These are phyloP conservation scores for Asterochloris erici DNA, from an alignment of 139 green algal species.

Conservation along the genomic window DNA sequence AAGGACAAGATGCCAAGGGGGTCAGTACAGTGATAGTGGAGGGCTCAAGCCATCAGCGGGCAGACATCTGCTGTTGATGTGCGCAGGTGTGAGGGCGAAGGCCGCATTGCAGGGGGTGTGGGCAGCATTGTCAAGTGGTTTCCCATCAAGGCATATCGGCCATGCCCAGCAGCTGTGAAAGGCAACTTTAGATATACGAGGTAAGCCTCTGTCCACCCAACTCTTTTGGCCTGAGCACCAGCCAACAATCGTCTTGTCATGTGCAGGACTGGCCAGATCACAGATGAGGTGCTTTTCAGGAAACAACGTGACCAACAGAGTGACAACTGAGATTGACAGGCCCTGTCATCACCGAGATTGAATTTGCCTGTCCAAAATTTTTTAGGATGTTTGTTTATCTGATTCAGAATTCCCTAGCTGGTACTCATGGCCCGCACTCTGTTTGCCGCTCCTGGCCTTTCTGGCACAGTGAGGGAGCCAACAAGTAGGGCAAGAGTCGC, in stretches of 20 bases:
- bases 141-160: conserved; percentile 87
- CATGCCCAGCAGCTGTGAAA: conserved; percentile 53
- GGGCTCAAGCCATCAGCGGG: background rate
- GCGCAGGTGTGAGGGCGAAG: conserved; percentile 65
- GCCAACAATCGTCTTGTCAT: background rate
- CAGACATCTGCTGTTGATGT: no score
- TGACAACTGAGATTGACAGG: no score
- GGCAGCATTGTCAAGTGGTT: conserved; percentile 75
- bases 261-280: conserved; percentile 76
- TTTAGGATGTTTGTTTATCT: no score
- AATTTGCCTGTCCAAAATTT: no score
- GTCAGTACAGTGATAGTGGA: background rate
- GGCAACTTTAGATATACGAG: conserved; percentile 66
- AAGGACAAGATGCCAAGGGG: conserved; percentile 25
- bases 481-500: no score
- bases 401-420: no score
- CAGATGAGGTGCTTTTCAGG: conserved; percentile 80
- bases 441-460: no score
- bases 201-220: conserved; percentile 21
- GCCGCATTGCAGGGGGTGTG: conserved; percentile 68
- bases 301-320: no score
- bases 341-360: no score
- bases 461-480: no score
- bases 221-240: background rate
- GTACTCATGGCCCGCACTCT: no score